Conservation (phyloP, 805 yeast genomes). For the Nakazawaea holstii region DNA sequence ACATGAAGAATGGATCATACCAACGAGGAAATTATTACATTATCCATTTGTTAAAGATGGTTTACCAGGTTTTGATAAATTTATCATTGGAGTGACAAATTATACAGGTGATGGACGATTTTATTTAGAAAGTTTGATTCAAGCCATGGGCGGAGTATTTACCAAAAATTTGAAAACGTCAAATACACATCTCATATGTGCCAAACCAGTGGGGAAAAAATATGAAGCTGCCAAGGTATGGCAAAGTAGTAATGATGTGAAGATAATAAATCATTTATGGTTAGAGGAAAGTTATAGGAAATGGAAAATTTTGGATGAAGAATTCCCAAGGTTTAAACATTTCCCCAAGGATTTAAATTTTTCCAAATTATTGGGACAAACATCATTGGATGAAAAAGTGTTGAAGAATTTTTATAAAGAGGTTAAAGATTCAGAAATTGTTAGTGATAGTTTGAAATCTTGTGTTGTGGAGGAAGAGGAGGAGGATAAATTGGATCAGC, state of each 20-base stretch:
- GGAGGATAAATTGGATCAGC: no score
- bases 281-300: slow-evolving; percentile 69
- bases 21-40: slow-evolving; percentile 54
- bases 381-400: slow-evolving; percentile 36
- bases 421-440: slow-evolving; percentile 14
- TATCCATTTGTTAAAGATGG: slow-evolving; percentile 59
- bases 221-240: slow-evolving; percentile 69
- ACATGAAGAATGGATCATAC: slow-evolving; percentile 48
- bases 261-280: slow-evolving; percentile 80
- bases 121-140: slow-evolving; percentile 60
- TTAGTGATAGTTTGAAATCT: slow-evolving; percentile 13
- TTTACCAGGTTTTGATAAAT: slow-evolving; percentile 46
- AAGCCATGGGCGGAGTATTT: slow-evolving; percentile 70
- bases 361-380: slow-evolving; percentile 47
- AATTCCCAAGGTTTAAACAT: slow-evolving; percentile 40
- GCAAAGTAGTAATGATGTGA: slow-evolving; percentile 34
- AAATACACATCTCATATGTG: slow-evolving; percentile 71
- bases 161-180: slow-evolving; percentile 58
- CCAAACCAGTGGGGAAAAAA: slow-evolving; percentile 66
- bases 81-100: slow-evolving; percentile 65
- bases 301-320: slow-evolving; percentile 50
- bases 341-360: slow-evolving; percentile 37
- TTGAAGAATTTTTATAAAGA: slow-evolving; percentile 33
- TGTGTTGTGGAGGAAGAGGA: slow-evolving; percentile 3
- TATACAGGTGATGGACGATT: slow-evolving; percentile 81